These are phyloP conservation scores for Penicillium paxilli DNA, from an alignment of 495 filamentous ascomycete genomes.

Conservation along the genomic window DNA sequence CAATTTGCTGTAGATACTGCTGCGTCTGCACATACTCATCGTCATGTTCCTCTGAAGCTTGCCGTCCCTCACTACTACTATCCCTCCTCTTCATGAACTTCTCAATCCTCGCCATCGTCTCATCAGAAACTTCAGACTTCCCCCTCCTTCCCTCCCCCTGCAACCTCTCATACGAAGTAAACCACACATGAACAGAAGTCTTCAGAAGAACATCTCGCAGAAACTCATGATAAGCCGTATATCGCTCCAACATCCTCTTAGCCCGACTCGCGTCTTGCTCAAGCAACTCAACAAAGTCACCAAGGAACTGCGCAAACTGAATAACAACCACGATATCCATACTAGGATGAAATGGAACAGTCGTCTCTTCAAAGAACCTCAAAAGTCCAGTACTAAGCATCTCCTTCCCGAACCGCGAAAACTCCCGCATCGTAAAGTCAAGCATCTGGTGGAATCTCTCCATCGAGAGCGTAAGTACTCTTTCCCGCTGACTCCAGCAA, in stretches of 20 bases:
- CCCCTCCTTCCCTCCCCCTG: background rate
- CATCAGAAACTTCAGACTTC: background rate
- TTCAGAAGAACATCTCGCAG: constrained; percentile 28
- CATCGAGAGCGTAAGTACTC: constrained; percentile 12
- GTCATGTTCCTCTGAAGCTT: too few species aligned
- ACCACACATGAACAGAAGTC: constrained; percentile 35
- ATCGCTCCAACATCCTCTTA: constrained; percentile 9
- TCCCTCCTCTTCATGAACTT: background rate
- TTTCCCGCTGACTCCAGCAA: background rate
- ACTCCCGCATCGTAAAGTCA: constrained; percentile 2
- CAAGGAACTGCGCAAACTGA: constrained; percentile 34
- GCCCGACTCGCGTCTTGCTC: constrained; percentile 5
- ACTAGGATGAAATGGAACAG: constrained; percentile 14
- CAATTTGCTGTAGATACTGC: too few species aligned
- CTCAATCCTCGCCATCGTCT: background rate
- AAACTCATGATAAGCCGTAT: constrained; percentile 19
- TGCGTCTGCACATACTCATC: too few species aligned
- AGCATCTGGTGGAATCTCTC: constrained; percentile 15
- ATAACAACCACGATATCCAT: constrained; percentile 39
- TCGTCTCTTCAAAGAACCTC: constrained; percentile 9
- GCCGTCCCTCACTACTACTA: background rate
- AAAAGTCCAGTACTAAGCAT: constrained; percentile 15
- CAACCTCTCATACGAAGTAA: background rate
- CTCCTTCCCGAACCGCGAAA: background rate
- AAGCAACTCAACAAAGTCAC: constrained; percentile 33